Evolutionary conservation across 768 basidiomycete genomes (phyloP).

Genomic region (Rhodotorula babjevae): DNA sequence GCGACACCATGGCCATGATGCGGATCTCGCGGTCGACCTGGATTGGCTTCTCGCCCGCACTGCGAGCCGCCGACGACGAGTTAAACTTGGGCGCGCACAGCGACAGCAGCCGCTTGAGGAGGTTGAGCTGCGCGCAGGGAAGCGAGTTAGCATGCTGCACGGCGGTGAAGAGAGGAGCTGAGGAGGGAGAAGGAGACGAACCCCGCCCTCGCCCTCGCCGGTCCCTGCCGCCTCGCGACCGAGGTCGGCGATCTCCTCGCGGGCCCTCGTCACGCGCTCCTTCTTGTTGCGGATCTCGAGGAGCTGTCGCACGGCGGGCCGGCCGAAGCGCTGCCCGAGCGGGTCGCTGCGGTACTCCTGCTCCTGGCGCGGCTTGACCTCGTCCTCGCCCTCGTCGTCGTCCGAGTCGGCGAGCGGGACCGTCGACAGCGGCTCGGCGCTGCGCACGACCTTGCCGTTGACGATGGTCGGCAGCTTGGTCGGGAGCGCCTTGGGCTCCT

Average conservation of each 20-base stretch:
- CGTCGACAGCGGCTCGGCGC: slow-evolving; percentile 7
- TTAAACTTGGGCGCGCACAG: slow-evolving; percentile 76
- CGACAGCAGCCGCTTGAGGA: slow-evolving; percentile 79
- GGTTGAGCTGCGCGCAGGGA: slow-evolving; percentile 60
- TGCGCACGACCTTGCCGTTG: slow-evolving; percentile 51
- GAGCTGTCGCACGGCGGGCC: slow-evolving; percentile 69
- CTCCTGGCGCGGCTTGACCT: slow-evolving; percentile 8
- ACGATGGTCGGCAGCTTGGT: slow-evolving; percentile 41
- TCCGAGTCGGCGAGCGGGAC: slow-evolving; percentile 9
- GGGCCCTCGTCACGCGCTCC: slow-evolving; percentile 67
- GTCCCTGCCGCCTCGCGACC: slow-evolving; percentile 88
- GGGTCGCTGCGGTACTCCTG: slow-evolving; percentile 38
- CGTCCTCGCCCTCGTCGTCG: slow-evolving; percentile 27
- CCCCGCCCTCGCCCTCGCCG: slow-evolving; percentile 89
- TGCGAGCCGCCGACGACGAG: slow-evolving; percentile 60
- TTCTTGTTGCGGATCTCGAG: slow-evolving; percentile 63
- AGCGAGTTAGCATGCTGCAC: neutral
- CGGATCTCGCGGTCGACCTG: slow-evolving; percentile 75
- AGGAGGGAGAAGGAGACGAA: slow-evolving; percentile 50
- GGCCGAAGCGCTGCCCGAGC: slow-evolving; percentile 74
- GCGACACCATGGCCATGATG: slow-evolving; percentile 79
- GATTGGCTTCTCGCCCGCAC: slow-evolving; percentile 54
- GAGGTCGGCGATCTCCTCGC: slow-evolving; percentile 87
- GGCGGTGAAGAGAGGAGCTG: slow-evolving; percentile 20
- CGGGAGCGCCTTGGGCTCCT: slow-evolving; percentile 41